phyloP scores from a whole-genome alignment of 805 yeast species.

The Lipomyces orientalis region DNA sequence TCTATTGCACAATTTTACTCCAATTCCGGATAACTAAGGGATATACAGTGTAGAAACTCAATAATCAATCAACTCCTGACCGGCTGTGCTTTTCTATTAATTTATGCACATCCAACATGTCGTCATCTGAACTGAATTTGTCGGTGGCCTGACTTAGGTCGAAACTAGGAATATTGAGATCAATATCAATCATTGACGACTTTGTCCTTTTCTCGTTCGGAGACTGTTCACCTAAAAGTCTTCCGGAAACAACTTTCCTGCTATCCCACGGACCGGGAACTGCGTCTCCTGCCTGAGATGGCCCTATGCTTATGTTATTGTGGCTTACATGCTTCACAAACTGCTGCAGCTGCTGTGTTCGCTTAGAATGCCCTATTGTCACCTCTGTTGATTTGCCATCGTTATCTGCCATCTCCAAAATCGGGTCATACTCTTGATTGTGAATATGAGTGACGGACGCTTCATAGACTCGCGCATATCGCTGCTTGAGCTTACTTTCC shows the following conservation, averaged over 20 bases:
- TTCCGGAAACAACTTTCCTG: neutral
- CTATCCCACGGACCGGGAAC: constrained; percentile 6
- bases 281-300: neutral
- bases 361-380: constrained; percentile 22
- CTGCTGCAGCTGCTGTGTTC: constrained; percentile 16
- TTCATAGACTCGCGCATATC: neutral
- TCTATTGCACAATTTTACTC: neutral
- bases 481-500: constrained; percentile 12
- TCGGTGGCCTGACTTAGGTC: constrained; percentile 21
- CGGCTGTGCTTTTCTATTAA: neutral
- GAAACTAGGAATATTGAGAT: constrained; percentile 21
- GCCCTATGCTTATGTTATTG: neutral
- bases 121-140: constrained; percentile 9
- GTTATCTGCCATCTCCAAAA: constrained; percentile 6
- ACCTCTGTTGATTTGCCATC: constrained; percentile 15
- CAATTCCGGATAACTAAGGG: neutral
- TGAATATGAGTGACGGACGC: neutral
- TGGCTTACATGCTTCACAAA: constrained; percentile 10
- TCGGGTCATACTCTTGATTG: constrained; percentile 28
- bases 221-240: neutral
- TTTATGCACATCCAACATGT: constrained; percentile 11
- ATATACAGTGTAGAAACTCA: neutral
- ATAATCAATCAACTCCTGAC: neutral
- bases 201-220: neutral
- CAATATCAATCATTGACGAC: constrained; percentile 14